Base-by-base conservation (phyloP, 2,329 filamentous ascomycete genomes). In the Didymellaceae sp. region DNA sequence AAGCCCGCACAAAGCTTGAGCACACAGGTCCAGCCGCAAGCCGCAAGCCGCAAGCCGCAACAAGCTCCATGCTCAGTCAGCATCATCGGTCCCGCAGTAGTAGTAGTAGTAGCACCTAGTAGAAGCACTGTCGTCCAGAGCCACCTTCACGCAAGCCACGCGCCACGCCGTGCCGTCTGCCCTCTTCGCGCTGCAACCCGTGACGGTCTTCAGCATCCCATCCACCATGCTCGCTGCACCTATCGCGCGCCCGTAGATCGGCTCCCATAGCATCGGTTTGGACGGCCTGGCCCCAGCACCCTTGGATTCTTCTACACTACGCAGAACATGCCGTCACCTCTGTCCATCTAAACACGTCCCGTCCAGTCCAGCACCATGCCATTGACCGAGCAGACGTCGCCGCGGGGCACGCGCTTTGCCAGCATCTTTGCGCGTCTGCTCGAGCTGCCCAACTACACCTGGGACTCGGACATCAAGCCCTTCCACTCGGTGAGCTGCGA, bases 401-500 rank as follows among this genome's bases (percentile, higher is more conserved):
- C 59, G 16, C 62, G 63, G 31, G 37, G n/a, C 18, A 32, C 31
- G 48, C 61, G 57, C 58, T 68, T 71, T 52, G 47, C 68, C 17
- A 62, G 68, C 54, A 64, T 74, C 28, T 58, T 74, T 26, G 55
- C 63, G 52, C 67, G 72, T 10, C 63, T 75, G 45, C 34, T 61
- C n/a, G 73, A 75, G 58, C 62, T 75, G 16, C 69, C 68, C 20
- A 66, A 71, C 52, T 75, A 75, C 50, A 57, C 63, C 41, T 75
- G 73, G 73, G 66, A 73, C 46, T 55, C 68, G n/a, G 68, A 75
- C 39, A 70, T 74, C 16, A 64, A 70, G 39, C 77, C 77, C 8
- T 80, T 80, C 60, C 78, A 80, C 56, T 78, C 75, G 26, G 77
- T 75, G 52, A 54, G 70, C 34, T 6, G 7, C 46, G n/a, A 17